Evolutionary conservation across 805 yeast genomes (phyloP), one percentile per base, ranked within the genome.

Genomic region (Ogataea degrootiae): DNA sequence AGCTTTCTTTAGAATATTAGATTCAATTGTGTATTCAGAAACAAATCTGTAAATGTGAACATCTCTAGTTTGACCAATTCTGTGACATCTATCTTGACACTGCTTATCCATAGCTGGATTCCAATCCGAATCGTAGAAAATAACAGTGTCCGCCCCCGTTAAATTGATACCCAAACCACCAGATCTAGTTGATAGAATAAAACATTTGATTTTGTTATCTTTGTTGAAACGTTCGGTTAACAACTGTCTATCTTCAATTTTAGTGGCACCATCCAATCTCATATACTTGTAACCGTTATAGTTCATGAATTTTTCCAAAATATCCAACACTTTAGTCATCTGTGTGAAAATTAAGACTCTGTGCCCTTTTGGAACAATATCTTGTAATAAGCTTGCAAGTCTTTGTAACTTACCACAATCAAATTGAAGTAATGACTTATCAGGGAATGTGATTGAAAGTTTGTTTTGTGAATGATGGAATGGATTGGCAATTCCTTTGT

Each of bases 21-120:
- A 87, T 67, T 94, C 99, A 51, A 94, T 94, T 4, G 99, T 94
- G 69, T 80, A 89, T 69, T 94, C 99, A 26, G 96, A 87, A 23
- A 94, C 98, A 67, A 94, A 86, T 51, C 99, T 74, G 71, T 95
- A 94, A 48, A 94, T 94, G 66, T 94, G 99, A 34, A 94, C 99
- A 63, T 94, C 99, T 60, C 99, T 77, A 16, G 96, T 89, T 66
- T 94, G 99, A 6, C 99, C 99, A 65, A 94, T 94, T 73, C 99
- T 85, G 66, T 94, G 99, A 69, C 98, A 94, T 66, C 99, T 83
- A 69, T 94, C 99, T 68, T 94, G 99, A 70, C 99, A 94, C 68
- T 94, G 99, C 62, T 90, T 89, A 66, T 94, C 99, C 97, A 94
- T 94, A 1, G 98, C 96, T 2, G 99, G 99, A 63, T 94, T 94